phyloP scores from a whole-genome alignment of 129 eudicot genomes.

The Scalesia atractyloides region DNA sequence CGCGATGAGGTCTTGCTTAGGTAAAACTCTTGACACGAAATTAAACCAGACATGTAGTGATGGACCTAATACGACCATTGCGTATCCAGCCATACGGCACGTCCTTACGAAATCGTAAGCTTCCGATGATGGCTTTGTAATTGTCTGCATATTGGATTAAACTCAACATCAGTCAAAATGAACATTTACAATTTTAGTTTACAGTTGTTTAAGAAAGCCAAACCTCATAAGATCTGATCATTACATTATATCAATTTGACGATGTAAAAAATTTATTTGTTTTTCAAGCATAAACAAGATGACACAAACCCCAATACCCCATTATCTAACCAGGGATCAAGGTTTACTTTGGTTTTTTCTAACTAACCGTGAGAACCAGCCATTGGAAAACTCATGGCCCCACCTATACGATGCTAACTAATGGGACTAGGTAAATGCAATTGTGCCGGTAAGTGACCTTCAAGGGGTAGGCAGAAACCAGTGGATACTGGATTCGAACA shows the following conservation, averaged over 20 bases:
- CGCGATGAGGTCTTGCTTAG: slow-evolving; percentile 61
- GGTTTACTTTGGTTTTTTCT: neutral
- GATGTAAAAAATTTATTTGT: neutral
- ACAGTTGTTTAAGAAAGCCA: neutral
- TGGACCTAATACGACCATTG: slow-evolving; percentile 76
- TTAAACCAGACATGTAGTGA: slow-evolving; percentile 86
- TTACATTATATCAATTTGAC: slow-evolving; percentile 5
- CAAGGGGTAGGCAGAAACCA: too few relatives aligned
- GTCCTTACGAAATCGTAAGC: slow-evolving; percentile 68
- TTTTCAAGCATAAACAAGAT: slow-evolving; percentile 1
- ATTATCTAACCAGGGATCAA: neutral
- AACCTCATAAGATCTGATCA: neutral
- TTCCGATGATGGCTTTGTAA: slow-evolving; percentile 43
- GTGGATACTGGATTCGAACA: too few relatives aligned
- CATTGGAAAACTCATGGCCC: neutral
- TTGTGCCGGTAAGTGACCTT: neutral
- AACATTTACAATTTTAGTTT: neutral
- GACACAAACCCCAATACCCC: neutral
- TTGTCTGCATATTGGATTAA: slow-evolving; percentile 42
- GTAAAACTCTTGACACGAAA: slow-evolving; percentile 58
- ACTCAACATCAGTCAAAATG: neutral
- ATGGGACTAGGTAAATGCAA: neutral
- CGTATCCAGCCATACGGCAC: slow-evolving; percentile 92
- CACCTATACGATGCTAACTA: neutral
- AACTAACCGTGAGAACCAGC: neutral